Conservation (phyloP, 306 rosid genomes). For the Geum urbanum region DNA sequence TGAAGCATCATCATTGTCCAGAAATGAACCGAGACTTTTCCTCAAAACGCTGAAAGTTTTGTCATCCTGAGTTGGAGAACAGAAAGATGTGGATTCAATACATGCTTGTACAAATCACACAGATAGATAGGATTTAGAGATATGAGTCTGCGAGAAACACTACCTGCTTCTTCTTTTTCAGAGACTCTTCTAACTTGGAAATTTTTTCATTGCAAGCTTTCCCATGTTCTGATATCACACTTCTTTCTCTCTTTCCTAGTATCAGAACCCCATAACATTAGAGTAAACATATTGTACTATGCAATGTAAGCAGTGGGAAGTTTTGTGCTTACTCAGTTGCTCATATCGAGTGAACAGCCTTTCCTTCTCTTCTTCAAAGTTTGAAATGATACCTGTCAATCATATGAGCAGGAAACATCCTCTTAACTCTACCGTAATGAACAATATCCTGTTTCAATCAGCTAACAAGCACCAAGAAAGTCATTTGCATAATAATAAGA, state of each 20-base stretch:
- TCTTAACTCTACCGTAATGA: neutral
- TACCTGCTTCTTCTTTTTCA: slow-evolving; percentile 88
- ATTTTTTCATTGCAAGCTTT: slow-evolving; percentile 63
- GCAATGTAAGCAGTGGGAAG: neutral
- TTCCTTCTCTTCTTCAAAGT: slow-evolving; percentile 89
- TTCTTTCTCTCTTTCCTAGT: slow-evolving; percentile 78
- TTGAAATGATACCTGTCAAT: slow-evolving; percentile 62
- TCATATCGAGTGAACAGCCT: slow-evolving; percentile 71
- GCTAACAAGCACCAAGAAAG: slow-evolving; percentile 16
- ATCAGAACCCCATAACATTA: slow-evolving; percentile 14
- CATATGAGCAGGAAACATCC: neutral
- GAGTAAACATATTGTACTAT: neutral
- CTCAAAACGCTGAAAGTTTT: slow-evolving; percentile 81
- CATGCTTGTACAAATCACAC: neutral
- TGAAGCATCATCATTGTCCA: slow-evolving; percentile 52
- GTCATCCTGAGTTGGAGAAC: slow-evolving; percentile 52
- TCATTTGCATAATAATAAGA: neutral
- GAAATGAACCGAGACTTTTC: slow-evolving; percentile 82
- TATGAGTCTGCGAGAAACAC: slow-evolving; percentile 2
- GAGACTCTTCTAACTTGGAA: slow-evolving; percentile 66
- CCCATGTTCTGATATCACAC: slow-evolving; percentile 71
- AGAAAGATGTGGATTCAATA: slow-evolving; percentile 11
- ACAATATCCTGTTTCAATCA: neutral
- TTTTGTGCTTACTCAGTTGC: slow-evolving; percentile 67
- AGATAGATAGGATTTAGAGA: neutral